Percentiles rank a stretch among this genome's conserved stretches.
These are phyloP conservation scores for Spatholobus suberectus DNA, from an alignment of 306 rosid genomes.

Conservation along the genomic window DNA sequence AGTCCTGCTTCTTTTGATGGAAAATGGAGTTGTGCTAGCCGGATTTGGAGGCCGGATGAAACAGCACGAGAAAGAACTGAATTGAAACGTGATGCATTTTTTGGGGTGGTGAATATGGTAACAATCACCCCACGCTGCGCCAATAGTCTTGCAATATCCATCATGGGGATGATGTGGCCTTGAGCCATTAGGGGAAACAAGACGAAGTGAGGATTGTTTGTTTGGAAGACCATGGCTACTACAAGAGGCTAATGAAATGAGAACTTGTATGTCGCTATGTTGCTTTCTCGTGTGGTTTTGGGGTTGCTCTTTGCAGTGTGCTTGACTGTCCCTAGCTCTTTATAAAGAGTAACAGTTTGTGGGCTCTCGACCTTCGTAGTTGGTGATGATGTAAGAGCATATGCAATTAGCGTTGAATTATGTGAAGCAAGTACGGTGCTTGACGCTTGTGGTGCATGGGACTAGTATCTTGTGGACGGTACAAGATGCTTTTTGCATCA, in stretches of 20 bases:
- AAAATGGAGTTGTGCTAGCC: conserved; percentile 3
- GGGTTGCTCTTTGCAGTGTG: neutral
- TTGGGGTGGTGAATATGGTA: conserved; percentile 54
- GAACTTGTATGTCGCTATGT: neutral
- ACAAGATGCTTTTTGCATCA: neutral
- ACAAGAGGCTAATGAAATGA: neutral
- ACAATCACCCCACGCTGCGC: conserved; percentile 51
- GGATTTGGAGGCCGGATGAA: conserved; percentile 43
- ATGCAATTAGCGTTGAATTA: conserved; percentile 31
- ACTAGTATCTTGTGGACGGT: neutral
- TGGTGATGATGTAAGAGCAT: conserved; percentile 47
- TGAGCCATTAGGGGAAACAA: conserved; percentile 48
- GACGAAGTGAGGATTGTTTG: conserved; percentile 39
- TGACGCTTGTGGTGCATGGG: neutral
- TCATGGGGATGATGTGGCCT: conserved; percentile 56
- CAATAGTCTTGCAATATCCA: conserved; percentile 51
- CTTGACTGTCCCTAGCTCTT: neutral
- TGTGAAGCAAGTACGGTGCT: neutral
- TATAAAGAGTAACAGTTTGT: neutral
- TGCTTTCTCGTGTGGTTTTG: neutral
- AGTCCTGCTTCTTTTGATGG: conserved; percentile 54
- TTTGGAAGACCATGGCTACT: conserved; percentile 39
- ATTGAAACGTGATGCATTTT: conserved; percentile 45
- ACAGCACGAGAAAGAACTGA: conserved; percentile 45
- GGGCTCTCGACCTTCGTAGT: neutral